phyloP scores from a whole-genome alignment of 2,329 filamentous ascomycete genomes.

The Microsporum ferrugineum region DNA sequence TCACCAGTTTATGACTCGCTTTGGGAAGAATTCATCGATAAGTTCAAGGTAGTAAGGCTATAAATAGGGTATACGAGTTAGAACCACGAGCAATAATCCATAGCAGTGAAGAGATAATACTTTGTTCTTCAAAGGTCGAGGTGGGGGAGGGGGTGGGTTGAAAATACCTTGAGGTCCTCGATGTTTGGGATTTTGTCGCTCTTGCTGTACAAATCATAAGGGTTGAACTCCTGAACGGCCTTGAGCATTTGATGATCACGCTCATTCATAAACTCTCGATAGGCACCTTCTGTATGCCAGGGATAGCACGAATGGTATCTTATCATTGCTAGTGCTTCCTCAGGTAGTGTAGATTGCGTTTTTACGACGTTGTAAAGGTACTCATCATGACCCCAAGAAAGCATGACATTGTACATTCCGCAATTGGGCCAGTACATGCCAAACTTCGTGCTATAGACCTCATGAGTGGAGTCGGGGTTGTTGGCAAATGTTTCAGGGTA shows the following conservation, averaged over 20 bases:
- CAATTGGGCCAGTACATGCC: slow-evolving; percentile 73
- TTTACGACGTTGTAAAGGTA: slow-evolving; percentile 66
- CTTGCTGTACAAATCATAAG: slow-evolving; percentile 88
- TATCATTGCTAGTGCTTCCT: slow-evolving; percentile 83
- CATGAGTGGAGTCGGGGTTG: slow-evolving; percentile 63
- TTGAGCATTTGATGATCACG: slow-evolving; percentile 69
- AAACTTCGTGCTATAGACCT: slow-evolving; percentile 61
- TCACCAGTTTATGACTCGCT: slow-evolving; percentile 55
- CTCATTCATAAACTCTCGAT: slow-evolving; percentile 69
- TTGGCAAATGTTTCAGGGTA: slow-evolving; percentile 60
- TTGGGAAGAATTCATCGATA: slow-evolving; percentile 57
- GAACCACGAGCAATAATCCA: not conserved
- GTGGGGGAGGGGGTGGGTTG: slow-evolving; percentile 10
- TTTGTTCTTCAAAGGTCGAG: slow-evolving; percentile 6
- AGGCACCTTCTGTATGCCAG: slow-evolving; percentile 75
- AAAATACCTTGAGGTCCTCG: slow-evolving; percentile 59
- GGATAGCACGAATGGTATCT: slow-evolving; percentile 88
- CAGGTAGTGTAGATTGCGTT: slow-evolving; percentile 65
- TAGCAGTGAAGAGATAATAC: not conserved
- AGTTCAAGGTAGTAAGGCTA: slow-evolving; percentile 58
- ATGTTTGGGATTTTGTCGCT: slow-evolving; percentile 67
- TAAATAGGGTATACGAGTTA: not conserved
- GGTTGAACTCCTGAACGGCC: slow-evolving; percentile 78
- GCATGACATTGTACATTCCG: slow-evolving; percentile 76
- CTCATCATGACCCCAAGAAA: slow-evolving; percentile 61